A percentile compares a stretch with the other conserved stretches of the same genome.
phyloP scores from a whole-genome alignment of 2,329 filamentous ascomycete species.

The Colletotrichum brevisporum region DNA sequence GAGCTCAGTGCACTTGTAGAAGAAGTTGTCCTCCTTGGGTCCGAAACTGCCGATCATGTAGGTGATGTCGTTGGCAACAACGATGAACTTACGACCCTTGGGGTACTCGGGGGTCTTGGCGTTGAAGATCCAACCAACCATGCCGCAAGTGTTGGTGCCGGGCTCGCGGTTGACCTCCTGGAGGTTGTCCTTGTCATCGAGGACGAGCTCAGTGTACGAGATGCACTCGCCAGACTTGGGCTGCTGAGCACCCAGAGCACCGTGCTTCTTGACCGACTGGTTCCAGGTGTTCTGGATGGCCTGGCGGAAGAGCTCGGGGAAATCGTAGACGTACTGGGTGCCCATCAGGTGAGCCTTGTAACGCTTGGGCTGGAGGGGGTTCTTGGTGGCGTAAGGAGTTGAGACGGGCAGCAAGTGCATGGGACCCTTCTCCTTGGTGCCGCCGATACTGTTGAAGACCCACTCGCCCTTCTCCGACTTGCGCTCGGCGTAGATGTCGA shows the following conservation, averaged over 20 bases:
- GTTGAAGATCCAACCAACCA: conserved; percentile 98
- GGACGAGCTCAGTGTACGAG: conserved; percentile 92
- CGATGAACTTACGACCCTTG: conserved; percentile 90
- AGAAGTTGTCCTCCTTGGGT: conserved; percentile 96
- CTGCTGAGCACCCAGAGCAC: conserved; percentile 82
- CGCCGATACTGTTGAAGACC: conserved; percentile 98
- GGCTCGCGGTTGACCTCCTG: conserved; percentile 95
- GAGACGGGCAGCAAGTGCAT: conserved; percentile 94
- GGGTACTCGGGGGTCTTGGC: conserved; percentile 97
- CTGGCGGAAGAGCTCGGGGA: conserved; percentile 99
- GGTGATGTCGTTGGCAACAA: conserved; percentile 99
- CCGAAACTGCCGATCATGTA: conserved; percentile 99
- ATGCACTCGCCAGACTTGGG: conserved; percentile 92
- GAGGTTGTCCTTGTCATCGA: conserved; percentile 93
- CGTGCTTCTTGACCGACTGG: conserved; percentile 80
- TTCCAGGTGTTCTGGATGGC: conserved; percentile 96
- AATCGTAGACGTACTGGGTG: conserved; percentile 99
- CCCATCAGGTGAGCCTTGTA: conserved; percentile 99
- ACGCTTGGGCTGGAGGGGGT: conserved; percentile 97
- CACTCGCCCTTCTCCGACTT: conserved; percentile 98
- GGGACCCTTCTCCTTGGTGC: conserved; percentile 92
- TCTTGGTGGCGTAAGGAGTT: conserved; percentile 97
- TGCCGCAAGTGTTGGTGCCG: conserved; percentile 95
- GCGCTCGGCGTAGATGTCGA: conserved; percentile 97
- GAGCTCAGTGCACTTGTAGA: conserved; percentile 98